phyloP scores from a whole-genome alignment of 2,329 filamentous ascomycete genomes.

The Alternaria alternata region DNA sequence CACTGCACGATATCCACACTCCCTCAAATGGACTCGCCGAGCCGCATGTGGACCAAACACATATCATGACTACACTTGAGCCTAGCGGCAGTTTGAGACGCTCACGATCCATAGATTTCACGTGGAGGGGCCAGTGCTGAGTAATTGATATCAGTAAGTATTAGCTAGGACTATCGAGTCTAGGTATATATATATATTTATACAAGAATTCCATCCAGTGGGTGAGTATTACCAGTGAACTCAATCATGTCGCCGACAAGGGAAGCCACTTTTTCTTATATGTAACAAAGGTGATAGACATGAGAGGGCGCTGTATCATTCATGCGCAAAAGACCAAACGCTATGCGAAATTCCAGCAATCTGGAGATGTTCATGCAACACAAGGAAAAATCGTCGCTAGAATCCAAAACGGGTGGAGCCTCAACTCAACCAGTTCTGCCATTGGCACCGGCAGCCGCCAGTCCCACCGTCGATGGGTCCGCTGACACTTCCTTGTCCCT shows the following conservation, averaged over 20 bases:
- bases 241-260: conserved; percentile 13
- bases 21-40: not conserved
- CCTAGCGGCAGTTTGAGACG: not conserved
- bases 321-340: conserved; percentile 17
- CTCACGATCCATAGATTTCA: not conserved
- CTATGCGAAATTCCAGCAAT: conserved; percentile 31
- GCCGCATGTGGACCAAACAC: conserved; percentile 3
- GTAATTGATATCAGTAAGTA: not conserved
- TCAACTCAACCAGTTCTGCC: conserved; percentile 61
- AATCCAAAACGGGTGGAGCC: not conserved
- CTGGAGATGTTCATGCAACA: conserved; percentile 12
- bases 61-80: not conserved
- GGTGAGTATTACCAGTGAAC: conserved; percentile 8
- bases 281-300: not conserved
- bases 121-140: not conserved
- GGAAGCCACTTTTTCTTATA: conserved; percentile 1
- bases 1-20: not conserved
- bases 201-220: conserved; percentile 12
- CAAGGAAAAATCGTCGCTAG: conserved; percentile 7
- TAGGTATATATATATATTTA: conserved; percentile 2
- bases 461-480: conserved; percentile 66
- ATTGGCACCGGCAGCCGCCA: conserved; percentile 67
- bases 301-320: conserved; percentile 5
- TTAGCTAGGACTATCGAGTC: conserved; percentile 9
- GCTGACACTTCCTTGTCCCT: conserved; percentile 51